Evolutionary conservation across 192 early-diverging fungal genomes (phyloP).

Genomic region (Rhizophagus clarus): DNA sequence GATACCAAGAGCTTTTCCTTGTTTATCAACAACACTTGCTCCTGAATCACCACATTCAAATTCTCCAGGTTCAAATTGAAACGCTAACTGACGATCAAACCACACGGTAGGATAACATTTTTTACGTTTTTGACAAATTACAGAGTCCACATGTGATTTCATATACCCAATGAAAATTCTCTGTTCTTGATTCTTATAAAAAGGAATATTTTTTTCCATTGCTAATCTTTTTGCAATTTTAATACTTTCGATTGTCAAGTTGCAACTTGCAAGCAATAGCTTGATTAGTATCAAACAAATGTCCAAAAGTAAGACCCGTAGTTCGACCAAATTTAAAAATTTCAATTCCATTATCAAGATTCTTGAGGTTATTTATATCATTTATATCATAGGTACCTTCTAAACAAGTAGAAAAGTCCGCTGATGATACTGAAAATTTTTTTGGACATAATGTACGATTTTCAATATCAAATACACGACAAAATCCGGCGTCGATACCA

Average conservation of each 20-base stretch:
- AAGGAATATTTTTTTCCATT: background rate
- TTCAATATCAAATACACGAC: background rate
- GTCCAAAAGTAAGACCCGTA: background rate
- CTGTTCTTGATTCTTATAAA: background rate
- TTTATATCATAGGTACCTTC: background rate
- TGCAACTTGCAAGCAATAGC: background rate
- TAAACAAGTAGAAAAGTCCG: background rate
- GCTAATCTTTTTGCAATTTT: background rate
- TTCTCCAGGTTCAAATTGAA: background rate
- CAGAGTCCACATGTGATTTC: background rate
- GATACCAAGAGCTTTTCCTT: constrained; percentile 9
- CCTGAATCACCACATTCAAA: constrained; percentile 4
- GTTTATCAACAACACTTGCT: constrained; percentile 5
- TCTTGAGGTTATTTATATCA: background rate
- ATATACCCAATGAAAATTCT: background rate
- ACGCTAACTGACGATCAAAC: constrained; percentile 13
- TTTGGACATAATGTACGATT: background rate
- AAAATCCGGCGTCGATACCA: background rate
- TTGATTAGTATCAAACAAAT: background rate
- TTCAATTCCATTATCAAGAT: background rate
- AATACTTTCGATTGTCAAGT: background rate
- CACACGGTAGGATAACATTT: background rate
- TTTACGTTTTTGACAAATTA: background rate
- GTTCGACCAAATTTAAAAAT: background rate
- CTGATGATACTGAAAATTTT: background rate